Evolutionary conservation across 2,329 filamentous ascomycete species (phyloP).

Genomic region (Phyllosticta citribraziliensis): DNA sequence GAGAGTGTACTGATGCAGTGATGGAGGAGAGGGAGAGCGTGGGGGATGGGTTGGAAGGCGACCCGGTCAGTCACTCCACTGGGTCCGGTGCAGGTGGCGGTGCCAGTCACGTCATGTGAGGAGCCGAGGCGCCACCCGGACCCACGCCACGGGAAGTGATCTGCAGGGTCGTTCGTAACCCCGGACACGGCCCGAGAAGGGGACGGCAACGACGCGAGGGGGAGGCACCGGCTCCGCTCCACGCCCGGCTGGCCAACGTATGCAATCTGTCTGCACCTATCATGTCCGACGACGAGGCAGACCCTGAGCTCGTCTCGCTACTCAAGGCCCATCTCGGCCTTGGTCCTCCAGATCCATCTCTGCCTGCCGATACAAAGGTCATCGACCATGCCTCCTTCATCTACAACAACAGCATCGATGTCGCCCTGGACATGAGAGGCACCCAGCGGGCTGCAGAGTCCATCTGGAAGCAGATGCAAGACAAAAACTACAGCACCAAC

Average conservation of each 20-base stretch:
- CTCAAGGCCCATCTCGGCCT: slow-evolving; percentile 69
- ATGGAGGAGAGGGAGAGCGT: not conserved
- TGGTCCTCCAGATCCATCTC: slow-evolving; percentile 43
- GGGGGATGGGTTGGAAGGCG: not conserved
- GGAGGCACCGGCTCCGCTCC: not conserved
- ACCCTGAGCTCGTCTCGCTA: slow-evolving; percentile 77
- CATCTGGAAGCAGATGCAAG: slow-evolving; percentile 75
- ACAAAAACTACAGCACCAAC: slow-evolving; percentile 71
- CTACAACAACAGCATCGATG: slow-evolving; percentile 86
- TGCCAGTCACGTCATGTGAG: not conserved
- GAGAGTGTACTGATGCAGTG: not conserved
- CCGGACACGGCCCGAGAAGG: not conserved
- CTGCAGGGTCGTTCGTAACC: not conserved
- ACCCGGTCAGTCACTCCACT: not conserved
- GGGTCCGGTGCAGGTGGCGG: not conserved
- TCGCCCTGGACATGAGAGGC: slow-evolving; percentile 73
- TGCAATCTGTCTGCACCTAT: slow-evolving; percentile 12
- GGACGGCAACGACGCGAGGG: not conserved
- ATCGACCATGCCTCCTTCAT: slow-evolving; percentile 75
- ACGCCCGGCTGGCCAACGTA: not conserved
- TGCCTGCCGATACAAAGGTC: slow-evolving; percentile 66
- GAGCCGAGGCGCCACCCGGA: too few relatives aligned
- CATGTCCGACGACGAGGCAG: slow-evolving; percentile 89
- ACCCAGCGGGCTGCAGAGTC: slow-evolving; percentile 72
- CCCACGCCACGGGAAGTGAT: too few relatives aligned